phyloP scores from a whole-genome alignment of 257 asterid species.

The Gardenia jasminoides region DNA sequence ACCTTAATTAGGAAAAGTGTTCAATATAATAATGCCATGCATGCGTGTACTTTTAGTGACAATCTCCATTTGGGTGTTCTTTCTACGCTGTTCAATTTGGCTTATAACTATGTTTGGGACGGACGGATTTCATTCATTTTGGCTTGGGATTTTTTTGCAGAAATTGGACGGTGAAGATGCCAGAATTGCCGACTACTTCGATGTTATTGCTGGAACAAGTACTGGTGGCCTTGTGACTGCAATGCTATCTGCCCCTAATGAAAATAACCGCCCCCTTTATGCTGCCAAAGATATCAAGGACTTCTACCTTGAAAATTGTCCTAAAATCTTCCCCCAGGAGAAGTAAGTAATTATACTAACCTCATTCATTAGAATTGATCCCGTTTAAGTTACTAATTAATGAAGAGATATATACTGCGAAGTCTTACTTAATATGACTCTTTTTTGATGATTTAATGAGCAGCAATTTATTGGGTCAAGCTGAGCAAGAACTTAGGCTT shows the following conservation, averaged over 20 bases:
- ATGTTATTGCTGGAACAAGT: constrained; percentile 27
- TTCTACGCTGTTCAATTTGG: no score
- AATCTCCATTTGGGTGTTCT: background rate
- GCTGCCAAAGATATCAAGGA: constrained; percentile 54
- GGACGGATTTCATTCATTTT: background rate
- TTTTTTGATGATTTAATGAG: background rate
- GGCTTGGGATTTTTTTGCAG: background rate
- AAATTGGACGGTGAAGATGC: constrained; percentile 24
- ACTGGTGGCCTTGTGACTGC: constrained; percentile 27
- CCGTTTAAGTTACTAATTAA: background rate
- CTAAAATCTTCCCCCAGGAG: constrained; percentile 56
- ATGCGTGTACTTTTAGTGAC: background rate
- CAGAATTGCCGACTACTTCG: constrained; percentile 26
- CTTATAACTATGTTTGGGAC: background rate
- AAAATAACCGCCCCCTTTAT: constrained; percentile 18
- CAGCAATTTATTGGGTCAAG: constrained; percentile 16
- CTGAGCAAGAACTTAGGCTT: constrained; percentile 25
- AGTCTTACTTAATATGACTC: background rate
- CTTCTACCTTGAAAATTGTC: constrained; percentile 55
- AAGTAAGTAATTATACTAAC: constrained; percentile 25
- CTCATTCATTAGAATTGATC: background rate
- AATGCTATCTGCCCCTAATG: constrained; percentile 21
- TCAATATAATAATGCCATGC: background rate
- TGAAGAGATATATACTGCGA: background rate
- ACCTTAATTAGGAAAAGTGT: background rate